Conservation (phyloP, 306 rosid genomes). For the Aeschynomene evenia region DNA sequence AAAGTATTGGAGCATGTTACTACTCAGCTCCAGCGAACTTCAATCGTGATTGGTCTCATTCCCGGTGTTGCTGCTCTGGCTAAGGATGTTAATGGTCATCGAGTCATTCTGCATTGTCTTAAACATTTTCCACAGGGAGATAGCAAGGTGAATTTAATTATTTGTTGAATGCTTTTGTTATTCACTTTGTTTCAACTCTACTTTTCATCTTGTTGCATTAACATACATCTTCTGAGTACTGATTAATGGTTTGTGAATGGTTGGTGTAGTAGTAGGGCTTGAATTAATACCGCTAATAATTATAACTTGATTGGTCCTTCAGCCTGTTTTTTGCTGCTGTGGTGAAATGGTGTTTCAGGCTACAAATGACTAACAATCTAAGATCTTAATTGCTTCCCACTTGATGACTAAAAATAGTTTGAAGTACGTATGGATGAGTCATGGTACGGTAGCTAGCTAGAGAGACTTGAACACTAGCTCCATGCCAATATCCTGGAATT, state of each 20-base stretch:
- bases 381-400: neutral
- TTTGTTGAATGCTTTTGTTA: neutral
- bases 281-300: neutral
- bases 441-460: too few species aligned
- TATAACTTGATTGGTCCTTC: neutral
- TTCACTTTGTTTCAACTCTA: neutral
- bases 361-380: neutral
- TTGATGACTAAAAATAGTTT: neutral
- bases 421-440: neutral
- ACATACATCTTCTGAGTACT: neutral
- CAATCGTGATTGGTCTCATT: slow-evolving; percentile 38
- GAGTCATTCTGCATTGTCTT: slow-evolving; percentile 53
- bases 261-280: too few species aligned
- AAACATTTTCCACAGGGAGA: slow-evolving; percentile 41
- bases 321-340: neutral
- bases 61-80: slow-evolving; percentile 42
- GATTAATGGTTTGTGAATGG: neutral
- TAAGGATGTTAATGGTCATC: slow-evolving; percentile 51
- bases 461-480: neutral
- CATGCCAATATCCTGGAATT: neutral
- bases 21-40: slow-evolving; percentile 31
- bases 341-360: neutral
- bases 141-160: slow-evolving; percentile 56
- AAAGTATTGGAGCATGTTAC: slow-evolving; percentile 47
- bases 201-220: neutral